These are phyloP conservation scores for Rhynchospora pubera DNA, from an alignment of 176 grass and related monocot genomes.

Conservation along the genomic window DNA sequence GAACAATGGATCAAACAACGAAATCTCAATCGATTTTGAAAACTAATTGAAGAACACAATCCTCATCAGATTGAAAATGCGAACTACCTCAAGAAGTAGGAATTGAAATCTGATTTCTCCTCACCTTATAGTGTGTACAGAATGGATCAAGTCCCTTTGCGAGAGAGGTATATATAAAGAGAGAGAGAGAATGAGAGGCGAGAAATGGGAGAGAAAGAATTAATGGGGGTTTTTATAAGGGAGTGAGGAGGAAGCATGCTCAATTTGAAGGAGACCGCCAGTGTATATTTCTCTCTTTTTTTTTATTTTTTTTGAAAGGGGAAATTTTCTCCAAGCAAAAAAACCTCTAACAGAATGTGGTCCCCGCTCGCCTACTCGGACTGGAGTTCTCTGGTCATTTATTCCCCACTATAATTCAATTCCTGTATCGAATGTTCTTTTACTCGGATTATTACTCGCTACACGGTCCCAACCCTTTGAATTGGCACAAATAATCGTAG, in stretches of 20 bases:
- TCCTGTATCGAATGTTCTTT: neutral
- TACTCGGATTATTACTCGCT: neutral
- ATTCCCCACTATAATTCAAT: neutral
- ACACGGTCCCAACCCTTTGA: neutral
- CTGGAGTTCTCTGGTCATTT: neutral
- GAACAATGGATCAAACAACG: neutral
- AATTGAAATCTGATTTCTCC: neutral
- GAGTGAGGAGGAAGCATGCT: slow-evolving; percentile 17
- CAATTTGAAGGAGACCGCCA: slow-evolving; percentile 25
- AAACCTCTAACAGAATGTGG: slow-evolving; percentile 27
- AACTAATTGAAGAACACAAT: slow-evolving; percentile 3
- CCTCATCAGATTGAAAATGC: neutral
- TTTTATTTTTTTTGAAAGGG: neutral
- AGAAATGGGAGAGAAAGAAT: slow-evolving; percentile 8
- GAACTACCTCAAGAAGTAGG: neutral
- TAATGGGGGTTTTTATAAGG: slow-evolving; percentile 25
- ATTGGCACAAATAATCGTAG: neutral
- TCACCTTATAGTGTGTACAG: neutral
- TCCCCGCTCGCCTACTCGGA: neutral
- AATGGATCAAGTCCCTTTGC: neutral
- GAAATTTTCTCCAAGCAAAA: neutral
- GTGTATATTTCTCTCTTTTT: neutral
- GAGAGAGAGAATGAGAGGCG: neutral
- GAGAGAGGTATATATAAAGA: neutral
- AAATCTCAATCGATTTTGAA: neutral